A percentile compares a stretch with the other conserved stretches of the same genome.
phyloP scores from a whole-genome alignment of 2,329 filamentous ascomycete genomes.

The Macrophomina phaseolina region DNA sequence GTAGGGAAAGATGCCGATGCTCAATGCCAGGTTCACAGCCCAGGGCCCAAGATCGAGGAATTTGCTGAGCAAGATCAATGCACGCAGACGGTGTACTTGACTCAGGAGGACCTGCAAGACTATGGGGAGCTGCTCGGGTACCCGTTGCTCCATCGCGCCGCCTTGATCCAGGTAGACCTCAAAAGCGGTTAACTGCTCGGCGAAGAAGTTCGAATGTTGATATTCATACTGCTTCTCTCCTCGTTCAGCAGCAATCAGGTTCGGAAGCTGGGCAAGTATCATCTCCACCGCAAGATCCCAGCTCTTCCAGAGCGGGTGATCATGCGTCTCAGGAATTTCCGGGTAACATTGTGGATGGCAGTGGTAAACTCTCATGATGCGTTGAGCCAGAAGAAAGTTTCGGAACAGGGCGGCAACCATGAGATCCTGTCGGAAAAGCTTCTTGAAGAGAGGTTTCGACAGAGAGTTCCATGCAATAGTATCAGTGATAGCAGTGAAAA shows the following conservation, averaged over 20 bases:
- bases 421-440: slow-evolving; percentile 94
- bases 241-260: slow-evolving; percentile 78
- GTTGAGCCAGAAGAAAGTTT: slow-evolving; percentile 92
- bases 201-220: slow-evolving; percentile 93
- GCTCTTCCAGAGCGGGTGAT: slow-evolving; percentile 94
- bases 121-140: slow-evolving; percentile 93
- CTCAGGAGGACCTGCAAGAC: slow-evolving; percentile 94
- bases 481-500: slow-evolving; percentile 98
- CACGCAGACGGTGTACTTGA: slow-evolving; percentile 90
- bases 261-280: slow-evolving; percentile 86
- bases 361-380: slow-evolving; percentile 95
- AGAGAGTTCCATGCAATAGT: slow-evolving; percentile 98
- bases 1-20: slow-evolving; percentile 98
- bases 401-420: slow-evolving; percentile 99
- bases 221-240: slow-evolving; percentile 83
- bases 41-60: slow-evolving; percentile 96
- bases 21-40: slow-evolving; percentile 97
- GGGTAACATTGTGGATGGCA: slow-evolving; percentile 94
- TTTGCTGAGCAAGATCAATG: slow-evolving; percentile 87
- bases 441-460: slow-evolving; percentile 88
- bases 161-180: slow-evolving; percentile 90
- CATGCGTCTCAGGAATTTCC: slow-evolving; percentile 89
- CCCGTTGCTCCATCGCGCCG: slow-evolving; percentile 81
- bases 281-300: slow-evolving; percentile 98
- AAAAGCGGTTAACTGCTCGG: slow-evolving; percentile 95